Base-by-base conservation (phyloP, 2,329 filamentous ascomycete genomes). In the Verticillium tricorpus region DNA sequence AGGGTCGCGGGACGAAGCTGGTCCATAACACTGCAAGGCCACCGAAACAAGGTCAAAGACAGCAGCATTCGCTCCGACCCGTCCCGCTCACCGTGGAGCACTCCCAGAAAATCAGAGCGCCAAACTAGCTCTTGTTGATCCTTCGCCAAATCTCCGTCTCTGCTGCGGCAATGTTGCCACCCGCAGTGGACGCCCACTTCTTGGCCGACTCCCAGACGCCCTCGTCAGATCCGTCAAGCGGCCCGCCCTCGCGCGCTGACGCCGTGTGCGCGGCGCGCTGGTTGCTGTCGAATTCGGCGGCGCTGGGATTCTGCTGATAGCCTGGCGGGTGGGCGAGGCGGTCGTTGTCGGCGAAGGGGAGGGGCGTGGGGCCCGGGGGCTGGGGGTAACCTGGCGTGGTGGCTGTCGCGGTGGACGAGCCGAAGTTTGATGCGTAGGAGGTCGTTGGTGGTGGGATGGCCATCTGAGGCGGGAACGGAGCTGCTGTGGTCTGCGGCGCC, bases 141-240 rank as follows among this genome's bases (percentile, higher is more conserved):
- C 80, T 82, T 73, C 81, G 82, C 86, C 86, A 89, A 28, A 89
- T 80, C 72, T 87, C 84, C 58, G 76, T 77, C 76, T 89, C 86
- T 15, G 84, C 85, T 15, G 80, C 82, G 9, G 80, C 82, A 32
- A 89, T 72, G 70, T 80, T 84, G 64, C 82, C 81, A 58, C 85
- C 85, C 7, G 85, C 85, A 37, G 79, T 80, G 63, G 79, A 75
- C 56, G 82, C 84, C 78, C 83, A 81, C 71, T 84, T 86, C 77
- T 83, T 85, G 12, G 84, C 84, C 56, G 80, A 73, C 61, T 78
- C 78, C 83, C 83, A 86, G 6, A 86, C 73, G n/a, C 81, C 78
- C 3, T 78, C 76, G 19, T 78, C 78, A 17, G 66, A 67, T 2
- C 62, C 69, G 34, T 64, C 62, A 31, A 71, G 61, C 7, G 64